phyloP scores from a whole-genome alignment of 2,329 filamentous ascomycete genomes.

The Fusarium citri region DNA sequence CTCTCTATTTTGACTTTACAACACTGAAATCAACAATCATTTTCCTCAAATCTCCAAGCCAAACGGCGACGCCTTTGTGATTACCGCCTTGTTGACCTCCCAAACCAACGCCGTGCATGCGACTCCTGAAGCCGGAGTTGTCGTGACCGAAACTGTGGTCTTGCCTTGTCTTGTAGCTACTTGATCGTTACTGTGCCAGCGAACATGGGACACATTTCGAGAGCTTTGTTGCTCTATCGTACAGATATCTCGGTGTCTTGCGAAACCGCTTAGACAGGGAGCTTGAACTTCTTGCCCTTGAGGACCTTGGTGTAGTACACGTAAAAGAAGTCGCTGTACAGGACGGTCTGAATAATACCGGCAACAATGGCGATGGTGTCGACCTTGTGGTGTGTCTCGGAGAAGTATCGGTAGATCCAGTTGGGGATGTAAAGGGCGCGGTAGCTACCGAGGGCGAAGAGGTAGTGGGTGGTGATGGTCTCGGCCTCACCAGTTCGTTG shows the following conservation, averaged over 20 bases:
- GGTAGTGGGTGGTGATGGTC: slow-evolving; percentile 98
- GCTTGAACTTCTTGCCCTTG: slow-evolving; percentile 89
- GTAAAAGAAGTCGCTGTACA: slow-evolving; percentile 99
- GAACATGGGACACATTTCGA: slow-evolving; percentile 10
- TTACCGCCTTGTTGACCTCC: slow-evolving; percentile 44
- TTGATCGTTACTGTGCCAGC: slow-evolving; percentile 32
- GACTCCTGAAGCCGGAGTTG: slow-evolving; percentile 43
- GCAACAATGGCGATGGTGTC: slow-evolving; percentile 91
- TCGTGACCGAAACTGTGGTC: slow-evolving; percentile 32
- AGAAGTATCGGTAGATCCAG: slow-evolving; percentile 93
- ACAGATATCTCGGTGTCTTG: slow-evolving; percentile 11
- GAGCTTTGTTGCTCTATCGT: slow-evolving; percentile 26
- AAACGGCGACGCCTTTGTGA: slow-evolving; percentile 46
- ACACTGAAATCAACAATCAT: slow-evolving; percentile 33
- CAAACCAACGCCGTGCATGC: slow-evolving; percentile 51
- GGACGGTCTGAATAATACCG: slow-evolving; percentile 89
- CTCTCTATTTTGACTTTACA: slow-evolving; percentile 44
- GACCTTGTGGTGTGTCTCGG: slow-evolving; percentile 76
- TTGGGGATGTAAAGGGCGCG: slow-evolving; percentile 97
- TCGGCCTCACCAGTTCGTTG: slow-evolving; percentile 98
- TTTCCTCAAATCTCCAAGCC: slow-evolving; percentile 40
- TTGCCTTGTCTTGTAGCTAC: slow-evolving; percentile 33
- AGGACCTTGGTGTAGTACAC: slow-evolving; percentile 98
- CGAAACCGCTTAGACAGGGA: slow-evolving; percentile 72
- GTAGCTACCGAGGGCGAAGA: slow-evolving; percentile 93